Evolutionary conservation across 2,329 filamentous ascomycete species (phyloP), one percentile per base, ranked within the genome.

Genomic region (Ascochyta lentis): DNA sequence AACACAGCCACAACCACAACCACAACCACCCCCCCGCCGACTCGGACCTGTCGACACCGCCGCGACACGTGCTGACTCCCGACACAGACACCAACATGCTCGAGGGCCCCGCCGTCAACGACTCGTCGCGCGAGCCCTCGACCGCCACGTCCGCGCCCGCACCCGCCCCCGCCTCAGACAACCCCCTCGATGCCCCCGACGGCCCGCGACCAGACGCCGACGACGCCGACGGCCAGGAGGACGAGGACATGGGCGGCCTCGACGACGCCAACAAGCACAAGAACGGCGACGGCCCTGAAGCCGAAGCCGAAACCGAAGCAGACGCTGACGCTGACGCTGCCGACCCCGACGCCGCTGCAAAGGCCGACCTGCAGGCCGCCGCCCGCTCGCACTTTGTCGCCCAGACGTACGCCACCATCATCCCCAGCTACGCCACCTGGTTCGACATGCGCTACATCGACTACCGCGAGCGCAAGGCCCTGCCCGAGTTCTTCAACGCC

Each of bases 401-500:
- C 13, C 95, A 99, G 79, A 96, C 92, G 38, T 94, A 97, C 73
- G 89, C 93, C 59, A 98, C 98, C 71, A 93, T 99, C 60, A 86
- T 99, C 22, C 95, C 95, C 22, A 98, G 94, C 75, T 99, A 99
- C 78, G 96, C 92, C 73, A 95, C 91, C 13, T 99, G 95, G 95
- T 99, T 99, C 76, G 95, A 99, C 77, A 97, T 99, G 94, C 91
- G 93, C 75, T 84, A 86, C 45, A 89, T 99, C 71, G 91, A 97
- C 77, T 86, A 87, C 58, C 90, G 97, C 67, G 95, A 99, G 80
- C 90, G 89, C 73, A 99, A 97, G 78, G 92, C 92, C 7, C 84
- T 99, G 64, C 92, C 94, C 19, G 95, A 99, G 76, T 99, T 98
- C 79, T 99, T 99, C 85, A 99, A 99, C 80, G 94, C 88, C 76